Base-by-base conservation (phyloP, 164 flowering plant species). In the Stephania japonica region DNA sequence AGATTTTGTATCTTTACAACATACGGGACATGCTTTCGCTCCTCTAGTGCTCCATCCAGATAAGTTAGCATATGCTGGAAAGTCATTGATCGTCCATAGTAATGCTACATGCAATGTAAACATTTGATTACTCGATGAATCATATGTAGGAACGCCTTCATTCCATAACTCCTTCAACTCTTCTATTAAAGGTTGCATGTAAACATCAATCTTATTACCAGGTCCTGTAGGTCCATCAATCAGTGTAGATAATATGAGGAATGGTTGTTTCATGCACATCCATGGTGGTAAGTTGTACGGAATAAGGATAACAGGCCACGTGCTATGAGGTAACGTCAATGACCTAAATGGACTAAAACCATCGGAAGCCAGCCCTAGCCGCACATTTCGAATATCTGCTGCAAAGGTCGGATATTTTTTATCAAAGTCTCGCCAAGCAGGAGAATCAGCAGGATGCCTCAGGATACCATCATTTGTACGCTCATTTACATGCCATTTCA, bases 201-300 rank as follows among this genome's bases (percentile, higher is more conserved):
- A 67, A 4, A 67, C 70, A 42, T 42, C 70, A 67, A 67, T 67
- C 10, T 67, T 42, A 41, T 67, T 67, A 21, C 4, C 49, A 42
- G 70, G 70, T 66, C 44, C 50, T 38, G 2, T 38, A 4, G 47
- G 70, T 1, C 50, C 16, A 41, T 42, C 24, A 41, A 68, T 68
- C n/a, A 42, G 50, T 6, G 0, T 4, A 18, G 47, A 68, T 18
- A 42, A 19, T 21, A 68, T 16, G 3, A 68, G 5, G 13, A 42
- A 68, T 4, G 53, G 26, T 42, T 68, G 24, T 6, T 68, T 68
- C 69, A 68, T 68, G 26, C 70, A 68, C 44, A 38, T 41, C 50
- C 53, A 68, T 14, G 50, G 50, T 5, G 50, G 70, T 11, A 68
- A 38, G 21, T 68, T 68, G 12, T 68, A 68, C 19, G n/a, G 50